A percentile compares a stretch with the other conserved stretches of the same genome.
Evolutionary conservation across 805 yeast genomes (phyloP).

Genomic region (Candida khao-thaluensis): DNA sequence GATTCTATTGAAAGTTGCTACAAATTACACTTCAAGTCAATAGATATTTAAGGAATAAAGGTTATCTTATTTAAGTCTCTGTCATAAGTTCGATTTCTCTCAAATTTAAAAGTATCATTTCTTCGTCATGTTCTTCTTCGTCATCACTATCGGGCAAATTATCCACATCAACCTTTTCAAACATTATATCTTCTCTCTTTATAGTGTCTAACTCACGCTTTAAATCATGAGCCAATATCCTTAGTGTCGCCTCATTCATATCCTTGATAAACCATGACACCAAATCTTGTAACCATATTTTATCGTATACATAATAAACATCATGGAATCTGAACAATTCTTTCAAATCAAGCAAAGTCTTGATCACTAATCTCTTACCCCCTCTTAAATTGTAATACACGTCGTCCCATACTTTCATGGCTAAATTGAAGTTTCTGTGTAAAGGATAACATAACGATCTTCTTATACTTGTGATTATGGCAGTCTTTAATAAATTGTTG

Average conservation of each 20-base stretch:
- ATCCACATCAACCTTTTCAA: constrained; percentile 42
- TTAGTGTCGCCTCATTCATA: constrained; percentile 57
- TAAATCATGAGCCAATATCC: constrained; percentile 67
- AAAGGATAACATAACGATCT: constrained; percentile 79
- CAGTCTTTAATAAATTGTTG: constrained; percentile 45
- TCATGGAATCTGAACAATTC: constrained; percentile 82
- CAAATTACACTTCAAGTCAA: too few relatives aligned
- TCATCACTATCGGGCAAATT: constrained; percentile 15
- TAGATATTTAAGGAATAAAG: neutral
- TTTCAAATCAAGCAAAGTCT: constrained; percentile 56
- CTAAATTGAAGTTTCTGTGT: constrained; percentile 65
- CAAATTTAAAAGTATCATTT: constrained; percentile 46
- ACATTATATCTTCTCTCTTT: constrained; percentile 48
- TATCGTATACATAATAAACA: constrained; percentile 79
- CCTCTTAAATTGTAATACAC: constrained; percentile 60
- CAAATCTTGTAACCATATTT: constrained; percentile 72
- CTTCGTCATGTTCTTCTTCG: constrained; percentile 23
- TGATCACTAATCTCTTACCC: constrained; percentile 68
- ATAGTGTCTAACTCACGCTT: constrained; percentile 40
- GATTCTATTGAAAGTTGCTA: neutral
- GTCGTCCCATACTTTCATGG: constrained; percentile 70
- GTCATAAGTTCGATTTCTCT: constrained; percentile 40
- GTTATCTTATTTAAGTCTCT: neutral
- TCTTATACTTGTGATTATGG: constrained; percentile 62
- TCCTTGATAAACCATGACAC: constrained; percentile 69